Evolutionary conservation across 441 rosid genomes (phyloP), one percentile per base, ranked within the genome.

Genomic region (Jatropha podagrica): DNA sequence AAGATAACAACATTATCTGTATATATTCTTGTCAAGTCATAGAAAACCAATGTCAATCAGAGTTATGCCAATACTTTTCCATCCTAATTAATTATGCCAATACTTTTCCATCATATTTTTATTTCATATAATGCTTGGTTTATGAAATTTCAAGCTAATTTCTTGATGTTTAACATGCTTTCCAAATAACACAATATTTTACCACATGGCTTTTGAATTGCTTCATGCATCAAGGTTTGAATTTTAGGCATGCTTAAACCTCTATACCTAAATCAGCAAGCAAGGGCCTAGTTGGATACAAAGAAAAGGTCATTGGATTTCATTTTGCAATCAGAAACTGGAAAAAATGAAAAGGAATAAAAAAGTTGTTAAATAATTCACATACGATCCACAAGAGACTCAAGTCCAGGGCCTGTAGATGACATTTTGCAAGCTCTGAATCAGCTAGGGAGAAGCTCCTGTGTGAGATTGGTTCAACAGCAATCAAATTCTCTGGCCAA

Each of bases 381-480:
- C 93, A 40, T 90, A 91, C 92, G 94, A 73, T 92, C 92, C 0
- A 91, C 97, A 72, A 95, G 92, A 73, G 94, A 86, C 76, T 95
- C 97, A 13, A 93, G 93, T 72, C 96, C 97, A 44, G 84, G 92
- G 58, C 92, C 86, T 59, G 81, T 68, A 38, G 96, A 82, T 27
- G 96, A 81, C 98, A 95, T 94, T 18, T 41, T 73, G 66, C 74
- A 54, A 58, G 49, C 59, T 58, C 46, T 32, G 14, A 48, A 71
- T 59, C 44, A n/a, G 42, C 75, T 59, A 46, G 59, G 48, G 14
- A 27, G 10, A 49, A 20, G 15, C 38, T 38, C 26, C 74, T 55
- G 42, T n/a, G 44, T 46, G 7, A 77, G 64, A 69, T 20, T 46
- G 52, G 65, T 15, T 27, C 18, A 9, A 44, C 63, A 20, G 72